These are phyloP conservation scores for Sporothrix mexicana DNA, from an alignment of 2,329 filamentous ascomycete genomes.

Conservation along the genomic window DNA sequence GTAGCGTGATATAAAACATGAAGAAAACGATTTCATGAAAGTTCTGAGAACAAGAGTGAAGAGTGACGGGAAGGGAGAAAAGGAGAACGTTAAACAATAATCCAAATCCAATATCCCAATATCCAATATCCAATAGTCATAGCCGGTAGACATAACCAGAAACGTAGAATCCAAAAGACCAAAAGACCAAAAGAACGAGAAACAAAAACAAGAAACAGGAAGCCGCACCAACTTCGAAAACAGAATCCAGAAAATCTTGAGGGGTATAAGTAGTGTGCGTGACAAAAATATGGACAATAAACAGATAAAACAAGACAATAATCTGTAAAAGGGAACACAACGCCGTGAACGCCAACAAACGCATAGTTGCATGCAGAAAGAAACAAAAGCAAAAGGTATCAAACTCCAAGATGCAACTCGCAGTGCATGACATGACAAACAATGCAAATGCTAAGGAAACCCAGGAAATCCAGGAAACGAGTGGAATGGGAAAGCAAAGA, in stretches of 20 bases:
- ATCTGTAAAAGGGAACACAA: not conserved
- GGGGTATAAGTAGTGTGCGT: constrained; percentile 21
- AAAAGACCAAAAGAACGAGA: too few species aligned
- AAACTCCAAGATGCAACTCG: constrained; percentile 14
- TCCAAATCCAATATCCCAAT: not conserved
- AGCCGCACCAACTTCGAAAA: not conserved
- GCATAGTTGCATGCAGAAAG: not conserved
- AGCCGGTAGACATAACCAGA: too few species aligned
- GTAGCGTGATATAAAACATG: too few species aligned
- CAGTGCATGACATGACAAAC: not conserved
- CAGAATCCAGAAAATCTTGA: not conserved
- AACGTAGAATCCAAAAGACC: too few species aligned
- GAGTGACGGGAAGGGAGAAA: not conserved
- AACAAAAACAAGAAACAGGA: not conserved
- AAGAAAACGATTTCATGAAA: too few species aligned
- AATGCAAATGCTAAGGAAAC: too few species aligned
- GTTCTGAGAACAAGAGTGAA: not conserved
- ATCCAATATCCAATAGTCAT: not conserved
- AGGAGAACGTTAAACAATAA: not conserved
- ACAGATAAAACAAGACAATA: constrained; percentile 1
- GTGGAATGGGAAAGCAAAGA: too few species aligned
- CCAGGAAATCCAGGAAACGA: too few species aligned
- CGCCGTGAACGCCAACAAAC: not conserved
- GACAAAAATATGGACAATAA: not conserved
- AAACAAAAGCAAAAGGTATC: constrained; percentile 33